Base-by-base conservation (phyloP, 2,329 filamentous ascomycete species). In the Leptographium wingfieldii region DNA sequence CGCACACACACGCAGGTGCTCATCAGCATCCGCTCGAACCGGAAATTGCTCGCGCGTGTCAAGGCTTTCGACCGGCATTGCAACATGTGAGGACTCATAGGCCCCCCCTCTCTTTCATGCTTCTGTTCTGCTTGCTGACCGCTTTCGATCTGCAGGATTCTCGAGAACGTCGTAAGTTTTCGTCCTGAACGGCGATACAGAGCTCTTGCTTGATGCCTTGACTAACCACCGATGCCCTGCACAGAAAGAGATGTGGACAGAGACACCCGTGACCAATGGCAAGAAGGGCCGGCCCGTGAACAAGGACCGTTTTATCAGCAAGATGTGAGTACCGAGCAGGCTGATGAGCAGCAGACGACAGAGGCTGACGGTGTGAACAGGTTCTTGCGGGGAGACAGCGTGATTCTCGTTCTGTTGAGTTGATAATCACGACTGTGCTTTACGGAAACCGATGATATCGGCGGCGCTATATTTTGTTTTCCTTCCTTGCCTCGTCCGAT, bases 51-150 rank as follows among this genome's bases (percentile, higher is more conserved):
- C 59, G 94, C 92, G 57, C 88, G 94, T 65, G 92, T 99, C 70
- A 99, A 99, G 80, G 94, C 94, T 7, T 99, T 99, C 73, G 94
- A 99, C 76, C 83, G 94, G 63, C 94, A 99, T 76, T 97, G 92
- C 83, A 99, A 99, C 77, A 97, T 99, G 94, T 69, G 38, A 9
- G 29, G 38, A 10, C 52, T 31, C 29, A 4, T 9, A 14, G 48
- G 22, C 22, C 11, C 27, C 9, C 25, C 5, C 46, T 7, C 10
- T 33, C 31, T 19, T 10, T 31, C 55, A 2, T n/a, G 14, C 19
- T 33, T 38, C 14, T 35, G 16, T 46, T 19, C 53, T 55, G 16
- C 43, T 51, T 43, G 22, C 55, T 56, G 25, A 56, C 55, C 22
- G 7, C 31, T 14, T 57, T 14, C 46, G 12, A 11, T n/a, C 33